phyloP scores from a whole-genome alignment of 2,329 filamentous ascomycete genomes.

The Talaromyces sp. region DNA sequence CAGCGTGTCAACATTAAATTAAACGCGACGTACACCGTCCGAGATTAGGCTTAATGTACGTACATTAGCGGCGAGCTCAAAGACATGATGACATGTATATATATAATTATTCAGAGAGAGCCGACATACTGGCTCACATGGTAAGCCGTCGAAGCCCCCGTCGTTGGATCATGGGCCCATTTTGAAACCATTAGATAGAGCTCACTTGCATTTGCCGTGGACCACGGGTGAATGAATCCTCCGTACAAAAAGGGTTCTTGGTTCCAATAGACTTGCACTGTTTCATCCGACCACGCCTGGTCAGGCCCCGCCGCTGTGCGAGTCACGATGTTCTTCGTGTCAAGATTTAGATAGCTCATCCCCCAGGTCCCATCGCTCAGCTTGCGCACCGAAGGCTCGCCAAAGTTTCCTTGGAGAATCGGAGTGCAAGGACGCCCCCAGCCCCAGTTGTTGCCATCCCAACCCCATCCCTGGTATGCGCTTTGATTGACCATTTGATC shows the following conservation, averaged over 20 bases:
- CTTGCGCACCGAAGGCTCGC: conserved; percentile 12
- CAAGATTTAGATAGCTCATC: conserved; percentile 9
- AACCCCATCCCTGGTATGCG: conserved; percentile 10
- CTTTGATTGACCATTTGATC: conserved; percentile 7
- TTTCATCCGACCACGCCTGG: conserved; percentile 7
- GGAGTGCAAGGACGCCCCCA: conserved; percentile 6
- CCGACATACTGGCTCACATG: conserved; percentile 14
- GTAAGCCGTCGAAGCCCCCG: conserved; percentile 8
- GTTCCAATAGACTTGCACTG: conserved; percentile 10
- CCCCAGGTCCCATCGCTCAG: conserved; percentile 11
- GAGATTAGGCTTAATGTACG: too few species aligned
- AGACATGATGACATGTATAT: too few species aligned
- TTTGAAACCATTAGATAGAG: conserved; percentile 13
- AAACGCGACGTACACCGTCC: too few species aligned
- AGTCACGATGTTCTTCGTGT: conserved; percentile 5
- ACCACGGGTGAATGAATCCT: conserved; percentile 15
- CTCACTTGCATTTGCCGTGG: conserved; percentile 10
- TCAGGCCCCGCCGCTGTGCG: conserved; percentile 8
- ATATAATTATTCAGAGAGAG: neutral
- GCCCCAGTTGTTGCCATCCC: conserved; percentile 9
- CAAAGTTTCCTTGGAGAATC: conserved; percentile 9
- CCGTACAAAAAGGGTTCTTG: conserved; percentile 11
- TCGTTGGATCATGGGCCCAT: conserved; percentile 3
- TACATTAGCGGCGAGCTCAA: too few species aligned
- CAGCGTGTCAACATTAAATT: too few species aligned